Evolutionary conservation across 116 monocot genomes (phyloP).

Genomic region (Phalaenopsis hybrid): DNA sequence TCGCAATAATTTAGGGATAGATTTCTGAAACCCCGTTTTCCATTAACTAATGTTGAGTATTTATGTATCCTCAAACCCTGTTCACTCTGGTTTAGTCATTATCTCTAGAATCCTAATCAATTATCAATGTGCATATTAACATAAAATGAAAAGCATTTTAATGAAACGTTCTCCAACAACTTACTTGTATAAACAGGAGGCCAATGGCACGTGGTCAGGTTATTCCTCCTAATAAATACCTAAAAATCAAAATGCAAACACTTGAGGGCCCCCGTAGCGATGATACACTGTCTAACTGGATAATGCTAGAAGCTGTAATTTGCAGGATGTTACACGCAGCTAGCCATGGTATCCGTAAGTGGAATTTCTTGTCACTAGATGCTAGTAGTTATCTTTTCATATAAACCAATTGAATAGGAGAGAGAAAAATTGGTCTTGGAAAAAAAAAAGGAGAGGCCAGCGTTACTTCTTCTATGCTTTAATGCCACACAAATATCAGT

Average conservation of each 20-base stretch:
- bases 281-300: neutral
- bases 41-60: neutral
- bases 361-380: neutral
- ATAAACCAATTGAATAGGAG: no score
- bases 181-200: neutral
- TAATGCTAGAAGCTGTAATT: neutral
- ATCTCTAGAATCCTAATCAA: no score
- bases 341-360: neutral
- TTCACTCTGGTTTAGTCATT: no score
- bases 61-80: neutral
- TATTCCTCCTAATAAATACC: neutral
- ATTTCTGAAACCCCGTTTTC: neutral
- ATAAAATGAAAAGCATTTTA: neutral
- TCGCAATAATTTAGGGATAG: neutral
- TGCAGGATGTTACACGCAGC: neutral
- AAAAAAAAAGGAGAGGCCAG: no score
- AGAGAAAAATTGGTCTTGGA: no score
- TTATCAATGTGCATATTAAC: no score
- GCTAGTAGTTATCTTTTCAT: neutral
- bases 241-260: neutral
- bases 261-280: neutral
- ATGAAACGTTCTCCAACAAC: neutral
- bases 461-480: no score
- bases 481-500: no score
- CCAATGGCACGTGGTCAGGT: neutral